Base-by-base conservation (phyloP, 345 rosid species). In the Eucalyptus victrix region DNA sequence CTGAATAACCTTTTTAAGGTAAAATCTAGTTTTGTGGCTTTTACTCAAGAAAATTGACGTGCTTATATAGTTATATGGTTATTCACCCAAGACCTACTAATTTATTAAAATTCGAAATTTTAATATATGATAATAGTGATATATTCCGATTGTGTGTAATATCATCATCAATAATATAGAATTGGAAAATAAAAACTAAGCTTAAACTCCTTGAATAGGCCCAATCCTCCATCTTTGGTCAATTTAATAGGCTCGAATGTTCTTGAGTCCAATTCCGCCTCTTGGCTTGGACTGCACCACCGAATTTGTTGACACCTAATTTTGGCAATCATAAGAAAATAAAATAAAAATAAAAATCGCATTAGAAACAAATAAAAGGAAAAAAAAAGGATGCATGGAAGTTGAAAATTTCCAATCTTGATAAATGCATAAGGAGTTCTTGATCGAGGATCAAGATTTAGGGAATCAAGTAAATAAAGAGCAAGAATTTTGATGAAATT, bases 1-100 rank as follows among this genome's bases (percentile, higher is more conserved):
- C 13, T 0, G 0, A 56, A 23, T 56, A 9, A 23, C 62, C 2
- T 56, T 9, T 7, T 56, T 0, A 21, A 56, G 28, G 0, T 56
- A 56, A 56, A 56, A 56, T 24, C 28, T 9, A 23, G 28, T 56
- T 23, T 0, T 56, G 28, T 56, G 28, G 28, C 62, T 56, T 23
- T 56, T 56, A 56, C 28, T 56, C 1, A 21, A 2, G 13, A 23
- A 56, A 56, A 56, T 1, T 21, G 62, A 56, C 23, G 62, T 56
- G 12, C 28, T 56, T 23, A 9, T n/a, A n/a, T n/a, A n/a, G n/a
- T n/a, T n/a, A n/a, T 23, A 56, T 56, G 3, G 28, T 23, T 23
- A 56, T 56, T 23, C 62, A 56, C 28, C 56, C 4, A 0, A 23
- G 62, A 56, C 62, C 28, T 56, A 56, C 1, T 21, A 56, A 9